phyloP scores from a whole-genome alignment of 768 basidiomycete genomes.

The Royoungia palumana region DNA sequence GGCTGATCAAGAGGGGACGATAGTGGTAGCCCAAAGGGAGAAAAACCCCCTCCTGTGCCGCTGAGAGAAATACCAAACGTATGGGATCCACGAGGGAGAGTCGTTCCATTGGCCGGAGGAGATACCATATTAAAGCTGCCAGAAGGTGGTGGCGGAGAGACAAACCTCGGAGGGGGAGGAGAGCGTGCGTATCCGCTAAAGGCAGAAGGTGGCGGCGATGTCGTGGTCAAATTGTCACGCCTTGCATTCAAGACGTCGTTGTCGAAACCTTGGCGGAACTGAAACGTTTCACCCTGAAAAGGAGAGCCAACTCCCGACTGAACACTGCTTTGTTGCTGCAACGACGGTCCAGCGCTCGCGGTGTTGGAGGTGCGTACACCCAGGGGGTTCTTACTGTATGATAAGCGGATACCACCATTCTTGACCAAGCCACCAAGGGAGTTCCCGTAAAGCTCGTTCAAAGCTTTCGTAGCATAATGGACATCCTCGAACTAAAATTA shows the following conservation, averaged over 20 bases:
- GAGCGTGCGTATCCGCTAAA: slow-evolving; percentile 33
- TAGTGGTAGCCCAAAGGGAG: slow-evolving; percentile 32
- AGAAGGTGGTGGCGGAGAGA: slow-evolving; percentile 32
- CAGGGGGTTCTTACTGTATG: slow-evolving; percentile 98
- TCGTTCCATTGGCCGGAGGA: slow-evolving; percentile 24
- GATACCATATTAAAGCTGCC: slow-evolving; percentile 27
- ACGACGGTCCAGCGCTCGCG: slow-evolving; percentile 29
- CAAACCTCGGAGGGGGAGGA: slow-evolving; percentile 33
- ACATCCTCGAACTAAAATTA: slow-evolving; percentile 83
- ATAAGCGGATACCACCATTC: slow-evolving; percentile 91
- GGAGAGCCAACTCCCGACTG: slow-evolving; percentile 26
- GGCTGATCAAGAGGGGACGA: slow-evolving; percentile 31
- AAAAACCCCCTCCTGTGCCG: slow-evolving; percentile 24
- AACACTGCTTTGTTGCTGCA: slow-evolving; percentile 24
- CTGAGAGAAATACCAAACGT: slow-evolving; percentile 32
- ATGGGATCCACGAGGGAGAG: slow-evolving; percentile 31
- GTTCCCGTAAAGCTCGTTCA: slow-evolving; percentile 87
- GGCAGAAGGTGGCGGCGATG: slow-evolving; percentile 23
- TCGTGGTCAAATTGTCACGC: slow-evolving; percentile 24
- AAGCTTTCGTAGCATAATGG: slow-evolving; percentile 74
- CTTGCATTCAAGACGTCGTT: slow-evolving; percentile 19
- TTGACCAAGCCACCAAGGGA: slow-evolving; percentile 91
- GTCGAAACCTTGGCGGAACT: slow-evolving; percentile 31
- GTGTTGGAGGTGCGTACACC: slow-evolving; percentile 83
- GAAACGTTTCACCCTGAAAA: slow-evolving; percentile 27